Conservation (phyloP, 495 filamentous ascomycete species). For the Penicillium crystallinum region DNA sequence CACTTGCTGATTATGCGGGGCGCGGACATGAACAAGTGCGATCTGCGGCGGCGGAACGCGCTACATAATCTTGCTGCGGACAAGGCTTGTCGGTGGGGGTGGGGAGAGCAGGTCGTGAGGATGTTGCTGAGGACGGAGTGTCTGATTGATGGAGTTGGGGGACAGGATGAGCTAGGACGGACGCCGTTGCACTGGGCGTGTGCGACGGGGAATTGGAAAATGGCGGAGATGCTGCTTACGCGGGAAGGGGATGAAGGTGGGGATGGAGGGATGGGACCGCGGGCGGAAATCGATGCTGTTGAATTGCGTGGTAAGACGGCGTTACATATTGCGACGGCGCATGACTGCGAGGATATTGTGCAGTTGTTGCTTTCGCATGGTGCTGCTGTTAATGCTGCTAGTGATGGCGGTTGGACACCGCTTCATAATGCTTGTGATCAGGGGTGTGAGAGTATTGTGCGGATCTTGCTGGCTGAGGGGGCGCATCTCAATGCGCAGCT, state of each 20-base stretch:
- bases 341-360: conserved; percentile 51
- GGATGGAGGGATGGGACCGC: conserved; percentile 37
- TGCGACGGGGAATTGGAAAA: conserved; percentile 51
- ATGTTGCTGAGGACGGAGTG: conserved; percentile 41
- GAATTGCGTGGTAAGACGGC: conserved; percentile 56
- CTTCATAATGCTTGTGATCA: conserved; percentile 60
- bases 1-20: conserved; percentile 44
- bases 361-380: conserved; percentile 47
- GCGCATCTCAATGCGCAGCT: conserved; percentile 52
- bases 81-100: conserved; percentile 42
- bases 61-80: conserved; percentile 55
- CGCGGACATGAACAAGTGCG: conserved; percentile 45
- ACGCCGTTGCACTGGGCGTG: conserved; percentile 62
- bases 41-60: conserved; percentile 35
- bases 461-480: conserved; percentile 43
- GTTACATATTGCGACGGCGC: conserved; percentile 54
- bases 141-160: conserved; percentile 35
- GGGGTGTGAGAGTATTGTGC: conserved; percentile 46
- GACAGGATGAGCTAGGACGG: conserved; percentile 44
- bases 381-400: conserved; percentile 51
- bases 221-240: conserved; percentile 52
- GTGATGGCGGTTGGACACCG: conserved; percentile 60
- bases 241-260: conserved; percentile 47
- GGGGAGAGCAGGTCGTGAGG: conserved; percentile 47
- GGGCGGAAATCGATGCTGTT: conserved; percentile 45